These are phyloP conservation scores for Globisporangium echinulatum DNA, from an alignment of 352 stramenopile genomes.

Conservation along the genomic window DNA sequence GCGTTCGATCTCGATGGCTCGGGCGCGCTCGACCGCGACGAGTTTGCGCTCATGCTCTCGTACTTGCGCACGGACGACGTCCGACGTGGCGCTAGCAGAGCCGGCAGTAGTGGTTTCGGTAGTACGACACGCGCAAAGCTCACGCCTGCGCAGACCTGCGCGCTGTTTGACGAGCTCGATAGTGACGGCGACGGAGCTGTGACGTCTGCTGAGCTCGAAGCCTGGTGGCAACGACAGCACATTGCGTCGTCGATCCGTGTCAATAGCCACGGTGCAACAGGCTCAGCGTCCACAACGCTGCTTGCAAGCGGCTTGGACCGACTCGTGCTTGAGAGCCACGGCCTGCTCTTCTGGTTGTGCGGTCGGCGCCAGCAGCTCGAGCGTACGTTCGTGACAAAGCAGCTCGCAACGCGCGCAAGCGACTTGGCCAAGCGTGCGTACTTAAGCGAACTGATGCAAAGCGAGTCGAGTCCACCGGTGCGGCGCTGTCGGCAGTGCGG, in stretches of 20 bases:
- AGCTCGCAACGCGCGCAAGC: constrained; percentile 24
- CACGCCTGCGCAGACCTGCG: constrained; percentile 23
- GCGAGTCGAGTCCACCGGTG: constrained; percentile 4
- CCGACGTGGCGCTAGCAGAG: constrained; percentile 7
- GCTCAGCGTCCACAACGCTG: constrained; percentile 28
- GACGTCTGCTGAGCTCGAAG: constrained; percentile 27
- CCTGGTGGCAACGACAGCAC: constrained; percentile 28
- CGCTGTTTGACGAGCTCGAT: constrained; percentile 36
- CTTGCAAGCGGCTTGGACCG: constrained; percentile 24
- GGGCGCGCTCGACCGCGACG: constrained; percentile 34
- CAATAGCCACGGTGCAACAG: constrained; percentile 8
- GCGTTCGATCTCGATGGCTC: constrained; percentile 46
- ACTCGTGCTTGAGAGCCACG: constrained; percentile 35
- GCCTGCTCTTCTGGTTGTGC: constrained; percentile 38
- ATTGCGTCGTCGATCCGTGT: background rate
- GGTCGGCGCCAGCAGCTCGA: constrained; percentile 38
- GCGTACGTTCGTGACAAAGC: constrained; percentile 46
- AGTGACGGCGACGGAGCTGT: constrained; percentile 22
- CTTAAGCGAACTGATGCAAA: constrained; percentile 11
- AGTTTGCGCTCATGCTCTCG: constrained; percentile 45
- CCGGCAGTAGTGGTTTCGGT: too few species aligned
- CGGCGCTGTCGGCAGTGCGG: constrained; percentile 23
- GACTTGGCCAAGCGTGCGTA: constrained; percentile 22
- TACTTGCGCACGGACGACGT: constrained; percentile 20
- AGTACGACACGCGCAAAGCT: constrained; percentile 13